These are phyloP conservation scores for Cyclotella cryptica DNA, from an alignment of 108 stramenopile genomes.

Conservation along the genomic window DNA sequence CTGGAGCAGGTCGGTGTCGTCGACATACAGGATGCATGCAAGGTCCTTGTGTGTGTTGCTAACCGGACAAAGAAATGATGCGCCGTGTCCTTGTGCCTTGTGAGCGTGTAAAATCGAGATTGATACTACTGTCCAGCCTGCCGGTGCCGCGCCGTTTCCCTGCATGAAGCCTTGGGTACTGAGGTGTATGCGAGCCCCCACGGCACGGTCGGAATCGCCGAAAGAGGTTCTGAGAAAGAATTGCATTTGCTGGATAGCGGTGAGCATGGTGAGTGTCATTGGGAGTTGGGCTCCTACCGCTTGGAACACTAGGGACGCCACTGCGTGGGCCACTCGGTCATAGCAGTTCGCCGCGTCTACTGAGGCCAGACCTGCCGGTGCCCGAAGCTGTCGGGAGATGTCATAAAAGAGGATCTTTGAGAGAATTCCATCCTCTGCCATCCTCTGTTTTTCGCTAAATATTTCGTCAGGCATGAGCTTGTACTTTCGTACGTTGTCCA, in stretches of 20 bases:
- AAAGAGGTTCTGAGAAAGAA: conserved; percentile 2
- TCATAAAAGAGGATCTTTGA: conserved; percentile 15
- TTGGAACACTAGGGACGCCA: conserved; percentile 9
- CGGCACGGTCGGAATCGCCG: conserved; percentile 12
- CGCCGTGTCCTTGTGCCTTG: conserved; percentile 12
- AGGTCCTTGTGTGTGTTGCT: not conserved
- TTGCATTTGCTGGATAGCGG: conserved; percentile 25
- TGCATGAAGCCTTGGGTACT: conserved; percentile 17
- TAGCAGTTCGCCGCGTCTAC: conserved; percentile 32
- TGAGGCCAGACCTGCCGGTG: conserved; percentile 7
- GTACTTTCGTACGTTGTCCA: conserved; percentile 20
- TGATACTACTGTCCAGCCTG: conserved; percentile 3
- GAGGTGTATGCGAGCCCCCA: not conserved
- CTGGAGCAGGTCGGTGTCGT: conserved; percentile 20
- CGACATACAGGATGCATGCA: conserved; percentile 4
- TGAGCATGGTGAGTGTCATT: not conserved
- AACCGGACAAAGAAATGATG: conserved; percentile 8
- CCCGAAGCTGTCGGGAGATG: not conserved
- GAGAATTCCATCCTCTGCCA: conserved; percentile 19
- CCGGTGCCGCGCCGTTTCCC: conserved; percentile 3
- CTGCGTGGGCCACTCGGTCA: conserved; percentile 17
- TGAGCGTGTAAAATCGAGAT: conserved; percentile 18
- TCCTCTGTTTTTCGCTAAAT: conserved; percentile 16
- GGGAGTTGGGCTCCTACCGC: conserved; percentile 4
- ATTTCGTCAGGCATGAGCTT: conserved; percentile 28